Base-by-base conservation (phyloP, 163 green algal species). In the Chlamydomonas reinhardtii region DNA sequence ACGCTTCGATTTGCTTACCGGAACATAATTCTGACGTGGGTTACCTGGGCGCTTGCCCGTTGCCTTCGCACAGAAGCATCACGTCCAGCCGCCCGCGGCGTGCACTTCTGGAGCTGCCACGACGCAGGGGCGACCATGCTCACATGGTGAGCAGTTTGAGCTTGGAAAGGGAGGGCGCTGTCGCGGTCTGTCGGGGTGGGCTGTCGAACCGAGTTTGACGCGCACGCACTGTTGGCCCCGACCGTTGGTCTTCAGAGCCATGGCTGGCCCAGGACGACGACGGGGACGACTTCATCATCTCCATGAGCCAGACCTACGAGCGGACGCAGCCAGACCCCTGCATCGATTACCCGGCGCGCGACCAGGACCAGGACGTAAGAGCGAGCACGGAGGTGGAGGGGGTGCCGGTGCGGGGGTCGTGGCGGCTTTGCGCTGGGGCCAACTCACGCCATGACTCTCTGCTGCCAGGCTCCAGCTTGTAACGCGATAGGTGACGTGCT, bases 241-340 rank as follows among this genome's bases (percentile, higher is more conserved):
- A 20, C 37, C 24, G 37, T 69, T 8, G 24, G 48, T 6, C 66
- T 59, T 31, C 65, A 56, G 66, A 69, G 48, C 65, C 66, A 32
- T 56, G 65, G n/a, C 64, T 56, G 24, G 31, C 37, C 19, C 15
- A n/a, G 4, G 43, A 29, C 0, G 32, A 17, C 32, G 68, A 62
- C 52, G 69, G 64, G 34, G 79, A 78, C 25, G 79, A 85, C 17
- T 85, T 85, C 39, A 39, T 85, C 52, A 85, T 85, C n/a, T 85
- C 79, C 8, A 85, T 78, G 79, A 85, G 79, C 69, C 79, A 85
- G 54, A 85, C 79, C 11, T 85, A 85, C 52, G 52, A 85, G 65
- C 79, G 79, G 35, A 78, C 79, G 27, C 79, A 78, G 68, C 79
- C 79, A 1, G 79, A 85, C 17, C 68, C 79, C 16, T 85, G 69